These are phyloP conservation scores for Purpureocillium takamizusanense DNA, from an alignment of 2,329 filamentous ascomycete species.

Conservation along the genomic window DNA sequence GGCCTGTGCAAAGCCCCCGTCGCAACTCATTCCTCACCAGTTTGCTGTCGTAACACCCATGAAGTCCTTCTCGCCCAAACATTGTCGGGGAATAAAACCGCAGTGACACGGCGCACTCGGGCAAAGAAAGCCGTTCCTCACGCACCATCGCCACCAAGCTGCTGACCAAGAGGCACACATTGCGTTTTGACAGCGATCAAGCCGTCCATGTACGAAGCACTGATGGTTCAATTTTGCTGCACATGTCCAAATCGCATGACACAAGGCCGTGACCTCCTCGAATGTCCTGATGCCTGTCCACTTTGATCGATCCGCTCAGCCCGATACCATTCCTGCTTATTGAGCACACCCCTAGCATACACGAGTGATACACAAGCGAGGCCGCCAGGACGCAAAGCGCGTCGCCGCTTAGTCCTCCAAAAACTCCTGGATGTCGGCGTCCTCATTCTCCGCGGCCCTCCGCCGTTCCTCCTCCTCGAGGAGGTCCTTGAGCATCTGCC, in stretches of 20 bases:
- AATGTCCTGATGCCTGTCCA: too few relatives aligned
- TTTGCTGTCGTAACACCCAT: too few relatives aligned
- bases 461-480: slow-evolving; percentile 54
- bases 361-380: too few relatives aligned
- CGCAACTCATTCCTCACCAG: background rate
- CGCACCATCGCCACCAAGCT: background rate
- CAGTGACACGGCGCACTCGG: background rate
- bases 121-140: background rate
- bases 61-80: background rate
- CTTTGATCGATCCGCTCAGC: too few relatives aligned
- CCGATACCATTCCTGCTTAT: too few relatives aligned
- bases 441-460: slow-evolving; percentile 54
- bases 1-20: background rate
- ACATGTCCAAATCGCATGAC: too few relatives aligned
- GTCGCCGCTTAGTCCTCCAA: slow-evolving; percentile 38
- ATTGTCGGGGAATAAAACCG: background rate
- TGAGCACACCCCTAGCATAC: background rate
- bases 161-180: too few relatives aligned
- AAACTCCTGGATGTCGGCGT: slow-evolving; percentile 69
- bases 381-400: background rate
- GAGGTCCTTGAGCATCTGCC: slow-evolving; percentile 56
- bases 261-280: too few relatives aligned
- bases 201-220: too few relatives aligned
- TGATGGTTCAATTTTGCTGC: too few relatives aligned
- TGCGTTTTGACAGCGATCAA: too few relatives aligned